Evolutionary conservation across 2,329 filamentous ascomycete genomes (phyloP).

Genomic region (Botryosphaeria dothidea): DNA sequence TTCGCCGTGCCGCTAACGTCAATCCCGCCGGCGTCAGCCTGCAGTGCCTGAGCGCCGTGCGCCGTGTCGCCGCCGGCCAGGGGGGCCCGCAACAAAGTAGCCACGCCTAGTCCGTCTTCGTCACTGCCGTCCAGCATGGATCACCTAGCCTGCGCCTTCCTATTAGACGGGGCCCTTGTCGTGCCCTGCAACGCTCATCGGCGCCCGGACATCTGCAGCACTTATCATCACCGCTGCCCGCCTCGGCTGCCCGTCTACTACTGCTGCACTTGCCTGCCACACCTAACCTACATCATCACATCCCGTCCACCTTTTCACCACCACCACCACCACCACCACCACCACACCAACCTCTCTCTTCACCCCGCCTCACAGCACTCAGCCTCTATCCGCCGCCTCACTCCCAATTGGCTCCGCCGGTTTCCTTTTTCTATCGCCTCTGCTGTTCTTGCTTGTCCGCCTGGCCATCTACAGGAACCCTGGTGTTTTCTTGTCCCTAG

Average conservation of each 20-base stretch:
- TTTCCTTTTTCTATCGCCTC: slow-evolving; percentile 8
- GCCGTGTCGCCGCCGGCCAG: slow-evolving; percentile 15
- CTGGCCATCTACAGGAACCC: slow-evolving; percentile 8
- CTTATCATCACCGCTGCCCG: slow-evolving; percentile 20
- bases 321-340: too few species aligned
- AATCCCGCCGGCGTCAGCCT: slow-evolving; percentile 14
- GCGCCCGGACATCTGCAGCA: slow-evolving; percentile 13
- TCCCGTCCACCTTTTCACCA: background rate
- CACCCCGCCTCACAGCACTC: background rate
- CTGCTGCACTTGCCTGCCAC: slow-evolving; percentile 10
- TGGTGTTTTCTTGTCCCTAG: slow-evolving; percentile 18
- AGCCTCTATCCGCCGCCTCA: background rate
- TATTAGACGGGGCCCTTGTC: slow-evolving; percentile 19
- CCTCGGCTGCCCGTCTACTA: slow-evolving; percentile 15
- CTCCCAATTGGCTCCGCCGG: background rate
- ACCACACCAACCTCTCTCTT: slow-evolving; percentile 2
- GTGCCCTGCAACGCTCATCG: slow-evolving; percentile 19
- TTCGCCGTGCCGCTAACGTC: slow-evolving; percentile 18
- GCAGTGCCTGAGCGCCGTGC: slow-evolving; percentile 16
- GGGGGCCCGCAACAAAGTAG: slow-evolving; percentile 15
- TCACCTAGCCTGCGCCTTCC: slow-evolving; percentile 21
- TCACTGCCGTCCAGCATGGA: slow-evolving; percentile 13
- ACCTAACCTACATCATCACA: slow-evolving; percentile 9
- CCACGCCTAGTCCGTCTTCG: slow-evolving; percentile 18
- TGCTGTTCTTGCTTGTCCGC: background rate